Evolutionary conservation across 2,329 filamentous ascomycete species (phyloP).

Genomic region (Colletotrichum spinosum): DNA sequence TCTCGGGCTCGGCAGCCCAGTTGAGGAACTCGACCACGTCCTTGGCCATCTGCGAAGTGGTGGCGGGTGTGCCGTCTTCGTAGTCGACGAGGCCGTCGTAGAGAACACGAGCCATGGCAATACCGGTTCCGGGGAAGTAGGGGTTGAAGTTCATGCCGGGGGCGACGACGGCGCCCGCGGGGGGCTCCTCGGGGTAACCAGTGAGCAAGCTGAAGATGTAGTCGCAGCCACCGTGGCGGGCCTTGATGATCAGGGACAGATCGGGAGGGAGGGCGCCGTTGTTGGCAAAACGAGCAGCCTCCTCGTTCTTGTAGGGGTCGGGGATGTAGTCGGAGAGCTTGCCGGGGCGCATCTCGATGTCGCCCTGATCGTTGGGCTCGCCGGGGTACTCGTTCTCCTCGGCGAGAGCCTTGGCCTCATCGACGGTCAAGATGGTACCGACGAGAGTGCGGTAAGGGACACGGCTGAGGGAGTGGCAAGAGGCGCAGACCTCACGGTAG

Average conservation of each 20-base stretch:
- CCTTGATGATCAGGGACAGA: constrained; percentile 98
- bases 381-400: constrained; percentile 99
- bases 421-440: constrained; percentile 91
- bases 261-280: constrained; percentile 97
- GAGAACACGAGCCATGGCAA: constrained; percentile 98
- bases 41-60: constrained; percentile 99
- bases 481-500: constrained; percentile 97
- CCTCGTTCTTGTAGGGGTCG: constrained; percentile 97
- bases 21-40: constrained; percentile 99
- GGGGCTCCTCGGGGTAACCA: constrained; percentile 96
- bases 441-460: constrained; percentile 94
- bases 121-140: constrained; percentile 99
- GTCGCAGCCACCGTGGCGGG: constrained; percentile 95
- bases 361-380: constrained; percentile 97
- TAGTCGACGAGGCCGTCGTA: constrained; percentile 99
- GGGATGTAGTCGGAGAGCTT: constrained; percentile 99
- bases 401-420: constrained; percentile 96
- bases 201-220: constrained; percentile 98
- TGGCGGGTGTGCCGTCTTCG: constrained; percentile 93
- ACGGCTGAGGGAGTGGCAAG: constrained; percentile 96
- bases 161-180: constrained; percentile 86
- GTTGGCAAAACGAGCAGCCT: constrained; percentile 97
- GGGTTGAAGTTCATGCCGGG: constrained; percentile 99
- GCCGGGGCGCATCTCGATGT: constrained; percentile 98
- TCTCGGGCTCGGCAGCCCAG: constrained; percentile 98